phyloP scores from a whole-genome alignment of 306 rosid genomes.

The Pyrus pyrifolia region DNA sequence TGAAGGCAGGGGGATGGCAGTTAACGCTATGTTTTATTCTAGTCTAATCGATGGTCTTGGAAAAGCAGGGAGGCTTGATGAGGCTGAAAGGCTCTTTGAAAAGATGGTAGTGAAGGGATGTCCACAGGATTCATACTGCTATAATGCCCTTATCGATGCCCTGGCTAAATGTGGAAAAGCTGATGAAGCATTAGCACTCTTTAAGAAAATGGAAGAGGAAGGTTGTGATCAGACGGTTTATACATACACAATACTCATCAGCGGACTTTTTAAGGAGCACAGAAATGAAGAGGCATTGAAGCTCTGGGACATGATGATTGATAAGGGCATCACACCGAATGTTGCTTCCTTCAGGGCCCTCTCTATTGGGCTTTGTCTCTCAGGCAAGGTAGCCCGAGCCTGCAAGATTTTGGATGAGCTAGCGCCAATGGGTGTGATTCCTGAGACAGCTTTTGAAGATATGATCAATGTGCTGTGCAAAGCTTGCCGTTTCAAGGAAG shows the following conservation, averaged over 20 bases:
- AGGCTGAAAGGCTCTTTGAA: conserved; percentile 70
- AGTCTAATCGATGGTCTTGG: conserved; percentile 84
- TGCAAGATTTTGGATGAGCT: conserved; percentile 87
- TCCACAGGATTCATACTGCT: conserved; percentile 64
- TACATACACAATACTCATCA: conserved; percentile 65
- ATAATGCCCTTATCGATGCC: conserved; percentile 67
- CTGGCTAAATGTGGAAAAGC: conserved; percentile 55
- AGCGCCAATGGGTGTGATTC: conserved; percentile 76
- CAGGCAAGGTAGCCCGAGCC: conserved; percentile 79
- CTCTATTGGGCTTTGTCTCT: conserved; percentile 73
- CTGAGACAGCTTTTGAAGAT: conserved; percentile 71
- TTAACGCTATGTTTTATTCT: conserved; percentile 68
- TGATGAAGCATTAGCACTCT: conserved; percentile 53
- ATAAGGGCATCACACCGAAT: conserved; percentile 74
- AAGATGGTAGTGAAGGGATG: conserved; percentile 63
- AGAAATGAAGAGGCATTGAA: conserved; percentile 74
- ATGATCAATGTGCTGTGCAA: conserved; percentile 75
- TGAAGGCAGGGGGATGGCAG: conserved; percentile 34
- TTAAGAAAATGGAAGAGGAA: conserved; percentile 60
- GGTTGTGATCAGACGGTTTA: conserved; percentile 81
- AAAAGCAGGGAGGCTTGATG: conserved; percentile 70
- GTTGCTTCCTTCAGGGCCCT: conserved; percentile 82
- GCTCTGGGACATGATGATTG: conserved; percentile 77
- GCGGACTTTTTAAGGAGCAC: conserved; percentile 61
- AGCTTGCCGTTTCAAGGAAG: conserved; percentile 71